Conservation (phyloP, 139 green algal genomes). For the Chlamydomonas applanata region DNA sequence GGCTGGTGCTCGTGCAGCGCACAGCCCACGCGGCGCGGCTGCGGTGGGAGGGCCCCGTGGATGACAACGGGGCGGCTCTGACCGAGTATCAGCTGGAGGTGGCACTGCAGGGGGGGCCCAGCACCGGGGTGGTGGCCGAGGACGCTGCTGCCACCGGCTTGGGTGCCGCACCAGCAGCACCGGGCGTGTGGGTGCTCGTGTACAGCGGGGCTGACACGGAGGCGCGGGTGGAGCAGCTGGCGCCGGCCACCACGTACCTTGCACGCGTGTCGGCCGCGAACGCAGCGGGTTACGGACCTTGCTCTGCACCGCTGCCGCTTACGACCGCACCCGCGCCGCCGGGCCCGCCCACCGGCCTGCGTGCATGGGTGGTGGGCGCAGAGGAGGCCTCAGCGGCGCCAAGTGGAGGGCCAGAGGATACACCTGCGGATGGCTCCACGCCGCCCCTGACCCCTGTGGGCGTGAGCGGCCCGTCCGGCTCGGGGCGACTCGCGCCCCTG, state of each 20-base stretch:
- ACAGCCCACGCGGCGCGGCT: constrained; percentile 33
- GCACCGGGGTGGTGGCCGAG: not conserved
- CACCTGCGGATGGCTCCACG: not conserved
- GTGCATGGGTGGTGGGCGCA: not conserved
- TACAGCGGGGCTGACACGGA: not conserved
- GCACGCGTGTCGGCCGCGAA: constrained; percentile 54
- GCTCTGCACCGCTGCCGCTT: not conserved
- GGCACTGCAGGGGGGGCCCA: too few relatives aligned
- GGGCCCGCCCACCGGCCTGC: not conserved
- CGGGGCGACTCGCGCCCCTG: not conserved
- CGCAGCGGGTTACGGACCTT: constrained; percentile 22
- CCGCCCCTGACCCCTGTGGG: not conserved
- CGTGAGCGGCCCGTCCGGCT: not conserved
- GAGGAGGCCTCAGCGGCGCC: not conserved
- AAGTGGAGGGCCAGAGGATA: not conserved
- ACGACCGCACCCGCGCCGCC: constrained; percentile 3
- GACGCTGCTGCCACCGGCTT: not conserved
- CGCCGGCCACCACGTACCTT: constrained; percentile 40
- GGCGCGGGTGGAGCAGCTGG: not conserved
- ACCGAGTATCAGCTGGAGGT: constrained; percentile 42
- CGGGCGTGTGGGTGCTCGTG: not conserved
- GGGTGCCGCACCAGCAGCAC: not conserved
- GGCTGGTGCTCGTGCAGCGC: constrained; percentile 16
- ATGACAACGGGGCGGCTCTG: constrained; percentile 52
- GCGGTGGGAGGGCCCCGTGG: constrained; percentile 43